Evolutionary conservation across 345 rosid genomes (phyloP).

Genomic region (Linum usitatissimum): DNA sequence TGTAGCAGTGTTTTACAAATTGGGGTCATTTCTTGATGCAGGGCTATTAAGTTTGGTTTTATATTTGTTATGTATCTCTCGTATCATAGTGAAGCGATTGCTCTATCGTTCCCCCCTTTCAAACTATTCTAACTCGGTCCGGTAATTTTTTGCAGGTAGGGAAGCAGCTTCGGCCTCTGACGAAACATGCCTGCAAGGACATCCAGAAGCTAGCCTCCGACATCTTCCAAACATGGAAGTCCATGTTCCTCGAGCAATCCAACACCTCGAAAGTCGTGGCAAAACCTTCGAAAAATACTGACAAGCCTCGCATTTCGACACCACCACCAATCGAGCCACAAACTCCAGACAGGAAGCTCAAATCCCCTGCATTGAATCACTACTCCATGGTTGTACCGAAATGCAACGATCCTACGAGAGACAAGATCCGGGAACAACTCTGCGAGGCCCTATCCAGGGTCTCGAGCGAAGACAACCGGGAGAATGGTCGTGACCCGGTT

Average conservation of each 20-base stretch:
- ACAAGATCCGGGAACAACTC: constrained; percentile 6
- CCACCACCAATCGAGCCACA: background rate
- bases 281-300: background rate
- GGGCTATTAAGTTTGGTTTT: too few relatives aligned
- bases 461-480: background rate
- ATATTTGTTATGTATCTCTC: too few relatives aligned
- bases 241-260: background rate
- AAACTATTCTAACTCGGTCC: too few relatives aligned
- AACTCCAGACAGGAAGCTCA: background rate
- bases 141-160: constrained; percentile 10
- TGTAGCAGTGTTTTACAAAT: too few relatives aligned
- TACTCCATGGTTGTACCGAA: background rate
- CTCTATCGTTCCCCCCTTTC: background rate
- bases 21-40: too few relatives aligned
- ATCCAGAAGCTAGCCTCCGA: constrained; percentile 12
- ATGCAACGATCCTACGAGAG: background rate
- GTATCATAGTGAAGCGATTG: too few relatives aligned
- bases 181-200: constrained; percentile 14
- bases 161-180: constrained; percentile 13
- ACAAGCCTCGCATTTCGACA: background rate
- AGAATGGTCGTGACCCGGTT: background rate
- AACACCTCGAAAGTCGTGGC: background rate
- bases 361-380: background rate
- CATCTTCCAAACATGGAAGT: constrained; percentile 1
- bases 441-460: background rate